Evolutionary conservation across 495 filamentous ascomycete genomes (phyloP), one percentile per base, ranked within the genome.

Genomic region (Saxophila tyrrhenica): DNA sequence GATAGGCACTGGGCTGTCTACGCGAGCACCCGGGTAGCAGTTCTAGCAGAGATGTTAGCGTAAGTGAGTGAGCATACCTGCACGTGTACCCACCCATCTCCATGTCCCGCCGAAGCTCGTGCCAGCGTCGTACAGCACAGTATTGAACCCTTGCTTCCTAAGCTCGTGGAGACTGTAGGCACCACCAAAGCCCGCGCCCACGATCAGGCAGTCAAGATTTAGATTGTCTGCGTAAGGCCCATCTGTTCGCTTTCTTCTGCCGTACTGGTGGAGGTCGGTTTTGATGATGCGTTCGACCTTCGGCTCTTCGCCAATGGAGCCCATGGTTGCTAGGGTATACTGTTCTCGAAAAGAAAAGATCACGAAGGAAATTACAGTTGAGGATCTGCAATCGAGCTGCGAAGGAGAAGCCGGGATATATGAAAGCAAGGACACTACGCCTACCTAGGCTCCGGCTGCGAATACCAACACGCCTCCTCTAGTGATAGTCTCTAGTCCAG

Each of bases 41-140:
- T 54, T 54, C 41, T 39, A 32, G 17, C 25, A n/a, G n/a, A n/a
- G 13, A 22, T 25, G 19, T 52, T 3, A 22, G 50, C 29, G 3
- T 35, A 13, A 5, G 13, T 5, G 29, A 5, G 7, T 5, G 5
- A 13, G 29, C 13, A 35, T 13, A 7, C 29, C 29, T 35, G 7
- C 13, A 5, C 7, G 29, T 7, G 7, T 22, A 25, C 50, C 9
- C 13, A 50, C 17, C 51, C 51, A 54, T 25, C 47, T 2, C 56
- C 76, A 78, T n/a, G 71, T 68, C 8, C 78, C 78, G 1, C 77
- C 78, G 47, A 74, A 66, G 45, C 68, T 68, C 15, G 59, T 55
- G 17, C 73, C 75, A 1, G 73, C 69, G 49, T 81, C 78, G 46
- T 74, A 69, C 13, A 76, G 44, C 13, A 69, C 69, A n/a, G 67